Evolutionary conservation across 148 eudicot genomes (phyloP).

Genomic region (Rhododendron ovatum): DNA sequence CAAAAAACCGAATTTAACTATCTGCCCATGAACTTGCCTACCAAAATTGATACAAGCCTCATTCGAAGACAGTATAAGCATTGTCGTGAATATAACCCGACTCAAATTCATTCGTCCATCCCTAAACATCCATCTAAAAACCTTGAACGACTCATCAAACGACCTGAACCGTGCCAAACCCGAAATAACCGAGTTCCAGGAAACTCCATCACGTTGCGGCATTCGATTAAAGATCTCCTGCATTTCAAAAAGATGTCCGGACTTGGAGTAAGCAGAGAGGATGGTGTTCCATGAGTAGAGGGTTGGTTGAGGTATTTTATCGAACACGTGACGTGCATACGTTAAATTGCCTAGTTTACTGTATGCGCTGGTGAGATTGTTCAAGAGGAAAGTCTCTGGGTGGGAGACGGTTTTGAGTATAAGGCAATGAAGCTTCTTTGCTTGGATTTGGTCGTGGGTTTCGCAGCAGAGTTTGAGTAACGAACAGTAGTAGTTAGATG

Average conservation of each 20-base stretch:
- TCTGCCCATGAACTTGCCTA: conserved; percentile 68
- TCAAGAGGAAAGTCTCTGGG: conserved; percentile 41
- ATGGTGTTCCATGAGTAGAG: conserved; percentile 78
- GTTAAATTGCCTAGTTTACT: conserved; percentile 21
- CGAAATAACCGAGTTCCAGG: conserved; percentile 84
- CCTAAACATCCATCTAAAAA: conserved; percentile 44
- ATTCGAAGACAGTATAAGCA: conserved; percentile 54
- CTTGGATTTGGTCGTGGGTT: conserved; percentile 39
- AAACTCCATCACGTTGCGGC: conserved; percentile 66
- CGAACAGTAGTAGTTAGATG: conserved; percentile 36
- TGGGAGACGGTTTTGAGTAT: conserved; percentile 43
- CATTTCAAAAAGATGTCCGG: conserved; percentile 48
- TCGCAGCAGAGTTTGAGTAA: conserved; percentile 69
- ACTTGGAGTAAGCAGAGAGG: conserved; percentile 60
- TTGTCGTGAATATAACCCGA: conserved; percentile 66
- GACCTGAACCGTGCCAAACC: conserved; percentile 53
- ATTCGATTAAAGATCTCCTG: conserved; percentile 44
- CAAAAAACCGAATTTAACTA: conserved; percentile 64
- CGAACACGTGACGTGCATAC: conserved; percentile 83
- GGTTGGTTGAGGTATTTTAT: conserved; percentile 60
- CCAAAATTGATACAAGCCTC: conserved; percentile 51
- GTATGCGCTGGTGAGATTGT: conserved; percentile 46
- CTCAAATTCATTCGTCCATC: conserved; percentile 49
- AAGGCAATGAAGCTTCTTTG: conserved; percentile 56
- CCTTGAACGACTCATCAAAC: conserved; percentile 38